phyloP scores from a whole-genome alignment of 2,329 filamentous ascomycete genomes.

The Colletotrichum sp. region DNA sequence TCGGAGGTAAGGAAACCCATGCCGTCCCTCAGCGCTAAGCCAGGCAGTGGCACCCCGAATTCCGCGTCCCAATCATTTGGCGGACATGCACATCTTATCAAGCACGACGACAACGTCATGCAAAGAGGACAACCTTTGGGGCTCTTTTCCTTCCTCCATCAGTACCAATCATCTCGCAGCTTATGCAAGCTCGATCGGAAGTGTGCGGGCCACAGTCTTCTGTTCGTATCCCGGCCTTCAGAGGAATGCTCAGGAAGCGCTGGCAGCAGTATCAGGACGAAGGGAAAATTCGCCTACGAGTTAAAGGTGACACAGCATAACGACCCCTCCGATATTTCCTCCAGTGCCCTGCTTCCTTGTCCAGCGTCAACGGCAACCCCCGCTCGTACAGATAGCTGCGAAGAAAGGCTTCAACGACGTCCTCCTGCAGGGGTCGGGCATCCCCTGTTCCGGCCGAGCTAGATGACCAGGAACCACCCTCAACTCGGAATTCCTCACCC shows the following conservation, averaged over 20 bases:
- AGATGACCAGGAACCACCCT: neutral
- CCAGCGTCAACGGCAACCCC: neutral
- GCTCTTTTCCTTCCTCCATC: neutral
- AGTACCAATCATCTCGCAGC: neutral
- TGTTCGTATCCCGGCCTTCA: neutral
- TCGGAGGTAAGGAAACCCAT: neutral
- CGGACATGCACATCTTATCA: neutral
- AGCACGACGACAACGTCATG: neutral
- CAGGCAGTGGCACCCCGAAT: neutral
- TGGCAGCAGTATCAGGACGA: neutral
- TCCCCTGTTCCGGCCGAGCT: slow-evolving; percentile 10
- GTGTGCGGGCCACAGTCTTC: neutral
- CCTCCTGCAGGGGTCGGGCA: neutral
- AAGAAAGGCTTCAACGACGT: neutral
- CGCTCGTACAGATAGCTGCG: neutral
- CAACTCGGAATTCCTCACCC: neutral
- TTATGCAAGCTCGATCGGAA: neutral
- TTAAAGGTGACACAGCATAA: neutral
- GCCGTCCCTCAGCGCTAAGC: neutral
- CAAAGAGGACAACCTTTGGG: neutral
- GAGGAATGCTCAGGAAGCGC: neutral
- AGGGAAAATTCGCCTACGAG: neutral
- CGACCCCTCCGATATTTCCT: neutral
- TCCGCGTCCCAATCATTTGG: neutral
- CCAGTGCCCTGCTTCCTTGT: neutral